Conservation (phyloP, 495 filamentous ascomycete genomes). For the Tuber microsphaerosporum region DNA sequence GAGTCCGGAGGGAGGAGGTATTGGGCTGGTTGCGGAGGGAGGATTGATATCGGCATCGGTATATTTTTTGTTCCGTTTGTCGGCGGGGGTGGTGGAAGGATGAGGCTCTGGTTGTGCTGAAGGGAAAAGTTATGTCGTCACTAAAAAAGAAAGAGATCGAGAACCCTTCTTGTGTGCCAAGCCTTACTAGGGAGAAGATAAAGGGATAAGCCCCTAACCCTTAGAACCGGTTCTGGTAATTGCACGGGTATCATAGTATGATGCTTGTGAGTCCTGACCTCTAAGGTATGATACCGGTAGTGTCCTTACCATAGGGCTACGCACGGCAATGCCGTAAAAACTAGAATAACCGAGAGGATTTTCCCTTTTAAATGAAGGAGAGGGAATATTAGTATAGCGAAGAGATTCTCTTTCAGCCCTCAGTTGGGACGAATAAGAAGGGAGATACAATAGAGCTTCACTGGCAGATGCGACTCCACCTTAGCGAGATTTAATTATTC, state of each 20-base stretch:
- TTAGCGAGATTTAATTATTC: too few relatives aligned
- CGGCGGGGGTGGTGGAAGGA: constrained; percentile 6
- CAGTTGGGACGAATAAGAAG: too few relatives aligned
- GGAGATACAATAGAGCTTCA: too few relatives aligned
- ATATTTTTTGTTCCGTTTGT: constrained; percentile 14
- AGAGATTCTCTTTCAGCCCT: too few relatives aligned
- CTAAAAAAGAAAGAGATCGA: neutral
- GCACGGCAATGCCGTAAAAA: neutral
- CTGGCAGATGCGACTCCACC: too few relatives aligned
- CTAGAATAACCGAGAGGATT: too few relatives aligned
- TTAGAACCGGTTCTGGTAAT: neutral
- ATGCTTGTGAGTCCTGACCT: too few relatives aligned
- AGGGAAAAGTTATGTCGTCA: neutral
- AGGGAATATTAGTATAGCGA: too few relatives aligned
- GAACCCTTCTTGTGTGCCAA: neutral
- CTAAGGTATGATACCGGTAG: too few relatives aligned
- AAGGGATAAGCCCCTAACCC: neutral
- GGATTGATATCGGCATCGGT: constrained; percentile 74
- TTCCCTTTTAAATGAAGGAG: too few relatives aligned
- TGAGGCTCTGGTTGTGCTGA: constrained; percentile 14
- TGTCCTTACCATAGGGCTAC: too few relatives aligned
- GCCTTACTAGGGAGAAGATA: neutral
- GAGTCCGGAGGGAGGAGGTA: constrained; percentile 41
- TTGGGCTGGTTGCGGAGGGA: constrained; percentile 52
- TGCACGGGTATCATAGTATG: too few relatives aligned